Evolutionary conservation across 202 grass and related monocot genomes (phyloP), one percentile per base, ranked within the genome.

Genomic region (Elaeis oleifera): DNA sequence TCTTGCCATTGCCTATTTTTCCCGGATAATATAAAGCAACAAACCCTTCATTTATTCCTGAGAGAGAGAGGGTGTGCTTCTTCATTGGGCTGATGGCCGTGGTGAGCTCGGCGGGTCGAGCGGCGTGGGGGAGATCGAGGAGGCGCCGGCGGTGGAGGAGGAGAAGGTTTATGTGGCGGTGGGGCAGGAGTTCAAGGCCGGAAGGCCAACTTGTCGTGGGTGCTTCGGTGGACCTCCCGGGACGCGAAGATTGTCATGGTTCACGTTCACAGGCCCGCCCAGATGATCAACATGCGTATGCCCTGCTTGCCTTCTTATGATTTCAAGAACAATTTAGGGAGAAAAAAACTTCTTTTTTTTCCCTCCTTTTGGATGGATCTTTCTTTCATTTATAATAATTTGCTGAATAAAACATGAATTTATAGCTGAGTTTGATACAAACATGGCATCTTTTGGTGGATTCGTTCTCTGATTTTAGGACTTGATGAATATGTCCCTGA

Each of bases 211-310:
- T 60, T 95, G 15, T 64, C 71, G 2, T 95, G 90, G 85, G 54
- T 59, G 59, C 59, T 54, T 56, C 18, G 20, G 48, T 27, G 27
- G 16, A 23, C 53, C 17, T 9, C 11, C 8, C 61, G 60, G 23
- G 60, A 50, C 51, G 17, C 9, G 5, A 28, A 32, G 50, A 68
- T 81, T 19, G 76, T 83, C 56, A 52, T 72, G 50, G 52, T 57
- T 22, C 90, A 95, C 50, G 78, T 90, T 36, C 86, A 84, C 49
- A 75, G 70, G 22, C 72, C 73, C 5, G 68, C 80, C n/a, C 71
- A 95, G 71, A 86, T 75, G 84, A 82, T 86, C 73, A 76, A 72
- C 57, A 25, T 77, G 58, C 69, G 86, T 86, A 95, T 16, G 83
- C 70, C 60, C 49, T 61, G 27, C 20, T 48, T 54, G 48, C 51